phyloP scores from a whole-genome alignment of 192 early-diverging fungal genomes.

The Pilobolus umbonatus region DNA sequence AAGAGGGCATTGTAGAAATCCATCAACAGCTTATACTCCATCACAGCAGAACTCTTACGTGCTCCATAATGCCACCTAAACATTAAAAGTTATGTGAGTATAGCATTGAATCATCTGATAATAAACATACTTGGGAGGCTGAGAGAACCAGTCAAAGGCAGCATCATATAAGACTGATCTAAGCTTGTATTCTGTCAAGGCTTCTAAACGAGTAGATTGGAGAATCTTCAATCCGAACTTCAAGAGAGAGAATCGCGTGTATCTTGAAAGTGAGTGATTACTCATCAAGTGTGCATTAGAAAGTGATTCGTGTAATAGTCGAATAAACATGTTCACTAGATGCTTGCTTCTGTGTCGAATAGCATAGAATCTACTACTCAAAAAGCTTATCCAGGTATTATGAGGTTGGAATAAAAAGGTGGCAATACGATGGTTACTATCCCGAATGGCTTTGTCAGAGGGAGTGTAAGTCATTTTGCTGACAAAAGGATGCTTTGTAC shows the following conservation, averaged over 20 bases:
- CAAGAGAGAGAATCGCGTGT: constrained; percentile 75
- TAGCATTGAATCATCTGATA: too few relatives aligned
- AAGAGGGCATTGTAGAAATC: constrained; percentile 58
- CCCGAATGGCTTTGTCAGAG: constrained; percentile 71
- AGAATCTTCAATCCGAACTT: constrained; percentile 71
- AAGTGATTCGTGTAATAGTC: constrained; percentile 79
- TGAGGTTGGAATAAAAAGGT: constrained; percentile 69
- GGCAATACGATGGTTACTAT: constrained; percentile 55
- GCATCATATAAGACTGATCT: constrained; percentile 61
- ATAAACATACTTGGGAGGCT: constrained; percentile 58
- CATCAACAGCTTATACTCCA: constrained; percentile 61
- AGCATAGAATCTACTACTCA: constrained; percentile 78
- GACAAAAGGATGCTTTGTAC: constrained; percentile 76
- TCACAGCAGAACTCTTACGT: constrained; percentile 56
- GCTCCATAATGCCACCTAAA: constrained; percentile 75
- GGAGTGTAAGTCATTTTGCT: constrained; percentile 91
- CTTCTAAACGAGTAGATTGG: constrained; percentile 60
- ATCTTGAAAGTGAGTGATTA: constrained; percentile 69
- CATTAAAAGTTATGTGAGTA: background rate
- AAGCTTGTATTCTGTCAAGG: constrained; percentile 59
- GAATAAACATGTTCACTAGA: constrained; percentile 69
- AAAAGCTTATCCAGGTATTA: constrained; percentile 80
- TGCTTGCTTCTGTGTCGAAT: constrained; percentile 69
- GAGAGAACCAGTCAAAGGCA: constrained; percentile 81
- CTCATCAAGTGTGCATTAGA: constrained; percentile 39